Conservation (phyloP, 2,329 filamentous ascomycete genomes). For the Xylaria sp. region DNA sequence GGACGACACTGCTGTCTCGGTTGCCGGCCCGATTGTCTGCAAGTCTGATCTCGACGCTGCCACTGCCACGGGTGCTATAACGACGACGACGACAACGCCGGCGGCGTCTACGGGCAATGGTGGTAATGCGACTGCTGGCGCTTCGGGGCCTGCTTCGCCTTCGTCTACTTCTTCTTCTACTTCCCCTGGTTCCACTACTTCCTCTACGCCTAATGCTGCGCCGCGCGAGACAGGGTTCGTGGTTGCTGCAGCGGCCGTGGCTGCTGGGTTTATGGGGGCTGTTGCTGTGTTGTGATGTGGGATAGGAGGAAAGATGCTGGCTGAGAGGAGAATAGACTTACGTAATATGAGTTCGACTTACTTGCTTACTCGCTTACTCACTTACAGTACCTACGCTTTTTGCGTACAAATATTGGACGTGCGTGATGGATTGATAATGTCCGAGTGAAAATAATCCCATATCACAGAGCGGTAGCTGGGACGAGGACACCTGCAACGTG, state of each 20-base stretch:
- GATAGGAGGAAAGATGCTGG: not conserved
- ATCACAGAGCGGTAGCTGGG: no score
- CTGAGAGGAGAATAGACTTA: no score
- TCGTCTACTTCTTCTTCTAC: slow-evolving; percentile 9
- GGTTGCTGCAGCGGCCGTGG: slow-evolving; percentile 34
- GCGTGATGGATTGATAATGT: no score
- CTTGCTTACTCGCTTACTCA: no score
- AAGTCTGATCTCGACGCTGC: not conserved
- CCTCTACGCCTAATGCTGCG: slow-evolving; percentile 26
- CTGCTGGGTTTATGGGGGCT: slow-evolving; percentile 40
- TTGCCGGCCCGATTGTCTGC: slow-evolving; percentile 18
- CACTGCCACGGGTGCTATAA: not conserved
- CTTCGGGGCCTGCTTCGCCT: slow-evolving; percentile 18
- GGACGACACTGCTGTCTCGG: slow-evolving; percentile 29
- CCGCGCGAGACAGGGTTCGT: slow-evolving; percentile 40
- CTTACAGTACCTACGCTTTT: no score
- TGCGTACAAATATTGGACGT: no score
- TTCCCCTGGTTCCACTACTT: not conserved
- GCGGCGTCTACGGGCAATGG: not conserved
- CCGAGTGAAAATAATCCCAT: no score
- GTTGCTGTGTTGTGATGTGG: slow-evolving; percentile 37
- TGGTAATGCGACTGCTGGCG: not conserved
- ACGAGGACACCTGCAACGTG: no score
- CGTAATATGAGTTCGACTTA: no score
- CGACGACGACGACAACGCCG: not conserved